Evolutionary conservation across 257 asterid genomes (phyloP).

Genomic region (Solanum peruvianum): DNA sequence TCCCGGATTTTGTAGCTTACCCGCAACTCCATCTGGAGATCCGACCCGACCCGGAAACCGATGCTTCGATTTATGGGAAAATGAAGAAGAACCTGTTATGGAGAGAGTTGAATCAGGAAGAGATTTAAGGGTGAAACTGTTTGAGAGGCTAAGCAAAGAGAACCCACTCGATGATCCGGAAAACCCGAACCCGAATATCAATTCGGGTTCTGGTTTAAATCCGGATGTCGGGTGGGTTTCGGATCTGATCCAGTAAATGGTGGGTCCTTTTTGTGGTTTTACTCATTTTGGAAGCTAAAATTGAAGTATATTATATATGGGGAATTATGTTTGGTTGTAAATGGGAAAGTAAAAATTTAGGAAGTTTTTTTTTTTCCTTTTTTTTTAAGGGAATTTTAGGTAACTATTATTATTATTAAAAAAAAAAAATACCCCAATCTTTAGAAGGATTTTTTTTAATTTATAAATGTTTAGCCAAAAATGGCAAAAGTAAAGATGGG

Average conservation of each 20-base stretch:
- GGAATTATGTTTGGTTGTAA: not conserved
- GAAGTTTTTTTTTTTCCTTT: too few species aligned
- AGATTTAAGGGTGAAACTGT: slow-evolving; percentile 36
- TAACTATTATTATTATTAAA: not conserved
- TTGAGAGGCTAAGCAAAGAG: slow-evolving; percentile 35
- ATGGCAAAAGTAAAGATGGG: not conserved
- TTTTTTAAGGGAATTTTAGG: not conserved
- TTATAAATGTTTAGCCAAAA: not conserved
- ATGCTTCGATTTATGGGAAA: slow-evolving; percentile 12
- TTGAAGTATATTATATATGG: not conserved
- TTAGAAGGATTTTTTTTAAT: not conserved
- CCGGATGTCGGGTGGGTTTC: slow-evolving; percentile 74
- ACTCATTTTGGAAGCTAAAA: not conserved
- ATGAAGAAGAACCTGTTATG: slow-evolving; percentile 25
- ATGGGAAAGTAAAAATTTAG: not conserved
- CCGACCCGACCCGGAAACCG: slow-evolving; percentile 16
- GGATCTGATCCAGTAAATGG: slow-evolving; percentile 33
- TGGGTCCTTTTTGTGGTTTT: not conserved
- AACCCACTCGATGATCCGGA: slow-evolving; percentile 42
- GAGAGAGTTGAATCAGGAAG: slow-evolving; percentile 47
- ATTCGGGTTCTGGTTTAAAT: not conserved
- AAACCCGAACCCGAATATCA: slow-evolving; percentile 15
- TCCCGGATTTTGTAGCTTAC: slow-evolving; percentile 32
- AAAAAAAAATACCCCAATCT: not conserved
- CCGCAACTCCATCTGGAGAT: slow-evolving; percentile 25